Evolutionary conservation across 139 green algal species (phyloP).

Genomic region (Ettlia oleoabundans): DNA sequence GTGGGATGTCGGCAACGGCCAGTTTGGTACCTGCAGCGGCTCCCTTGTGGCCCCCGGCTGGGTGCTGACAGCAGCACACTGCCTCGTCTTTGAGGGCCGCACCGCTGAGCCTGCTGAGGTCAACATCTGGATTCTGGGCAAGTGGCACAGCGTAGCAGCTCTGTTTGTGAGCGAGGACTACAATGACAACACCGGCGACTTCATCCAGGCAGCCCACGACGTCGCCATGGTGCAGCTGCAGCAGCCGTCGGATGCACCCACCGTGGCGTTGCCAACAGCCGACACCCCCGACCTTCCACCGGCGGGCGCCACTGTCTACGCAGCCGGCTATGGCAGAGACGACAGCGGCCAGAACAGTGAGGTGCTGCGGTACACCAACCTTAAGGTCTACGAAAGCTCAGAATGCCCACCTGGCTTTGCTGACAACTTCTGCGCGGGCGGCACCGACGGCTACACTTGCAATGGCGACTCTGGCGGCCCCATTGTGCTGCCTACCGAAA

Average conservation of each 20-base stretch:
- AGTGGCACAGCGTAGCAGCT: not conserved
- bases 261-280: not conserved
- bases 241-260: not conserved
- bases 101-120: not conserved
- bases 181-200: not conserved
- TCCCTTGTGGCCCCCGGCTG: not conserved
- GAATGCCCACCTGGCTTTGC: not conserved
- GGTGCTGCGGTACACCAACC: constrained; percentile 7
- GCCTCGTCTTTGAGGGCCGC: not conserved
- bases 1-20: not conserved
- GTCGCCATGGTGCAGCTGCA: not conserved
- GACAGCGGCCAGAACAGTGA: not conserved
- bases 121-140: not conserved
- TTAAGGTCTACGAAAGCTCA: not conserved
- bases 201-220: not conserved
- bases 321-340: not conserved
- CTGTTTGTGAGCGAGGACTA: not conserved
- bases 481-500: not conserved
- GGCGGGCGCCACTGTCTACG: not conserved
- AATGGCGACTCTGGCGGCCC: constrained; percentile 12
- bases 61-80: constrained; percentile 9
- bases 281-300: not conserved
- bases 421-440: not conserved
- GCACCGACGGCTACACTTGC: not conserved
- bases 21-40: not conserved